phyloP scores from a whole-genome alignment of 192 early-diverging fungal species.

The Powellomyces hirtus region DNA sequence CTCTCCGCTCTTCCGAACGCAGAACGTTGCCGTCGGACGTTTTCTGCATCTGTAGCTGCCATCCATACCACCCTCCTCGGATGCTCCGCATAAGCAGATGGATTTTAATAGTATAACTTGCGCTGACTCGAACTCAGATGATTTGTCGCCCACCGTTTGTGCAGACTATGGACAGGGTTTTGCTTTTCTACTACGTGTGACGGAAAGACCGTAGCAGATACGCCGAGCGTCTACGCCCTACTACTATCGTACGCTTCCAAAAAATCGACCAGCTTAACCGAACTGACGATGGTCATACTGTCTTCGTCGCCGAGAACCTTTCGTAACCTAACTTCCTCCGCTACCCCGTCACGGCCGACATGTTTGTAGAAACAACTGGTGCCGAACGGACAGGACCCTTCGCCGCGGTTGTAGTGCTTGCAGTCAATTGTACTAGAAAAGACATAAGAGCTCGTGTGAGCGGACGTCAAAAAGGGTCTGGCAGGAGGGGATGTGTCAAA shows the following conservation, averaged over 20 bases:
- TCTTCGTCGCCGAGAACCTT: slow-evolving; percentile 33
- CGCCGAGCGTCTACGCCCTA: no score
- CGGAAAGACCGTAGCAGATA: no score
- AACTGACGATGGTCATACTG: slow-evolving; percentile 30
- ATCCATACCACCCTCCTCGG: no score
- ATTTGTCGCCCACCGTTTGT: no score
- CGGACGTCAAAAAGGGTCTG: neutral
- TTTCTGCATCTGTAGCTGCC: no score
- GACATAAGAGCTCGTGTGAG: neutral
- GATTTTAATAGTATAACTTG: no score
- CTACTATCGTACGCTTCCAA: slow-evolving; percentile 32
- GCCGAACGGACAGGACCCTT: slow-evolving; percentile 53
- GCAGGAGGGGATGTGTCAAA: slow-evolving; percentile 1
- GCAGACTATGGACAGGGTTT: no score
- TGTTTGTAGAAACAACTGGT: slow-evolving; percentile 53
- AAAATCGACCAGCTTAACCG: slow-evolving; percentile 43
- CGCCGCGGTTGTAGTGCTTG: slow-evolving; percentile 45
- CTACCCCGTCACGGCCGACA: slow-evolving; percentile 36
- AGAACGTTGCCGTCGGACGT: no score
- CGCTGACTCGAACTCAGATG: no score
- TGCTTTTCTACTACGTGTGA: no score
- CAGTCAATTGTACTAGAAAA: slow-evolving; percentile 44
- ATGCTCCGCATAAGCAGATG: no score
- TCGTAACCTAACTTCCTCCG: slow-evolving; percentile 33
- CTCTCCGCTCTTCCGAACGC: no score